These are phyloP conservation scores for Lagerstroemia speciosa DNA, from an alignment of 345 rosid species.

Conservation along the genomic window DNA sequence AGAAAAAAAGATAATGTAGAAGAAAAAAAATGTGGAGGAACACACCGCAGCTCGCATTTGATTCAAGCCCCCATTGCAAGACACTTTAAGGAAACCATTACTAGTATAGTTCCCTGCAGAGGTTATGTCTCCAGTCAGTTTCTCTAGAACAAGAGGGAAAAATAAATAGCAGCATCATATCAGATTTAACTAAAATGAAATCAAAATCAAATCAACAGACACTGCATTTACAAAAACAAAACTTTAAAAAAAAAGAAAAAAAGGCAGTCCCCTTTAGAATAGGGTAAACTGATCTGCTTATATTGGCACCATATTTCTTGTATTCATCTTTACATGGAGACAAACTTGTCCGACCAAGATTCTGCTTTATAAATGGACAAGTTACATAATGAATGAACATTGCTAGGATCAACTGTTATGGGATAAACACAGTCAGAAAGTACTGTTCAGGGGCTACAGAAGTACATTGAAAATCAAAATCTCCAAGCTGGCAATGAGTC, in stretches of 20 bases:
- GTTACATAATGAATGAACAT: background rate
- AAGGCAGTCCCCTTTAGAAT: background rate
- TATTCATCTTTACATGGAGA: background rate
- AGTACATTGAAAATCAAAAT: background rate
- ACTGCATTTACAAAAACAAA: no score
- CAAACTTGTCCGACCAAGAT: background rate
- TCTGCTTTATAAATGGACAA: background rate
- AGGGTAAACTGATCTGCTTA: background rate
- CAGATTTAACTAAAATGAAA: background rate
- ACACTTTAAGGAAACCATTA: slow-evolving; percentile 74
- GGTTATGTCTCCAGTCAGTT: slow-evolving; percentile 2
- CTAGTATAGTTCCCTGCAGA: slow-evolving; percentile 68
- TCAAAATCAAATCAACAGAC: background rate
- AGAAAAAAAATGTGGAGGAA: slow-evolving; percentile 13
- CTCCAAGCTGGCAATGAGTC: background rate
- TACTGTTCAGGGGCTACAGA: background rate
- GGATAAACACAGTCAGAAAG: background rate
- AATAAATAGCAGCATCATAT: background rate
- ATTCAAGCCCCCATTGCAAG: slow-evolving; percentile 90
- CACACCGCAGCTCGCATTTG: slow-evolving; percentile 96
- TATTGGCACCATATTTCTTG: background rate
- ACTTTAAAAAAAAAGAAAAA: no score
- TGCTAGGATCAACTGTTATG: background rate
- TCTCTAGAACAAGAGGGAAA: slow-evolving; percentile 2
- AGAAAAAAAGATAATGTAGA: slow-evolving; percentile 13